Conservation (phyloP, 225 moss, liverwort and hornwort species). For the Physcomitrellopsis africana region DNA sequence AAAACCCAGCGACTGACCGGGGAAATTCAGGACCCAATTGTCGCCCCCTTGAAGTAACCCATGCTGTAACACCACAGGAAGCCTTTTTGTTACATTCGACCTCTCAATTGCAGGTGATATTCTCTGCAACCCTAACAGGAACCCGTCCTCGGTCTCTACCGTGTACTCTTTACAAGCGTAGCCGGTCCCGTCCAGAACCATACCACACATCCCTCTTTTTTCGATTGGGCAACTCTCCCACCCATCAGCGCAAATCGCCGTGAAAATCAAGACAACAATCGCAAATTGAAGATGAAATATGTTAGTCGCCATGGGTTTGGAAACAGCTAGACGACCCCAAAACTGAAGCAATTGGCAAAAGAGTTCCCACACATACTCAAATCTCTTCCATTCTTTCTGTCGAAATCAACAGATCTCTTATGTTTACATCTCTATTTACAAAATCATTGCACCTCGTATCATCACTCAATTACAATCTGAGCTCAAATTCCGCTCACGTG, state of each 20-base stretch:
- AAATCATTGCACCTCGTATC: no score
- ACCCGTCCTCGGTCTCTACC: constrained; percentile 73
- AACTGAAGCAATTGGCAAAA: not conserved
- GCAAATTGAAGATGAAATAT: not conserved
- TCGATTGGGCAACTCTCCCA: not conserved
- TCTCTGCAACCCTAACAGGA: constrained; percentile 78
- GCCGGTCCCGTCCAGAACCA: constrained; percentile 41
- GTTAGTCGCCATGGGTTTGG: constrained; percentile 20
- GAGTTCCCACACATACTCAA: no score
- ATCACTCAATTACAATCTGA: no score
- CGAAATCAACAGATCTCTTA: no score
- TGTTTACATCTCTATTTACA: no score
- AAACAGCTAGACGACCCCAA: not conserved
- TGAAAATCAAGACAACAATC: constrained; percentile 14
- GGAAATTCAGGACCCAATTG: constrained; percentile 83
- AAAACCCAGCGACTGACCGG: constrained; percentile 73
- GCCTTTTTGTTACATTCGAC: constrained; percentile 7
- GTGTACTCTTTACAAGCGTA: constrained; percentile 55
- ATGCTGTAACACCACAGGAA: constrained; percentile 84
- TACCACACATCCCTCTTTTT: constrained; percentile 47
- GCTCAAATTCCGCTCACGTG: no score
- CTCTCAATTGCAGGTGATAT: constrained; percentile 52
- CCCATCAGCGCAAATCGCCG: constrained; percentile 18
- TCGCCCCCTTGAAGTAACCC: constrained; percentile 92
- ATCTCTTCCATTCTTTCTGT: no score